Base-by-base conservation (phyloP, 2,329 filamentous ascomycete species). In the Fonsecaea nubica region DNA sequence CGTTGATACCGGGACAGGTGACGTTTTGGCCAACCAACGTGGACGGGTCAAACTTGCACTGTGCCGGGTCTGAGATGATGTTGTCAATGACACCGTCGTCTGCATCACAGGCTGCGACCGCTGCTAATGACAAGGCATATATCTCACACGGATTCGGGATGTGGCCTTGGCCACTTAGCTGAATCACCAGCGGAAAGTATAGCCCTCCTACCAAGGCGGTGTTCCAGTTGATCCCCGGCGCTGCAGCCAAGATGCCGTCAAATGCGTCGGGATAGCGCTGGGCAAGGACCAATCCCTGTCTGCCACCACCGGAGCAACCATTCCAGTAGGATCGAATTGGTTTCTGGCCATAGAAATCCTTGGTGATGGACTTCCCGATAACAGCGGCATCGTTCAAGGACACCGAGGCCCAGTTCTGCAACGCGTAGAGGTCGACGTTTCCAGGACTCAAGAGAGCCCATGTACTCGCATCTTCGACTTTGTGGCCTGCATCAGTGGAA, bases 241-340 rank as follows among this genome's bases (percentile, higher is more conserved):
- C 45, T 18, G n/a, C 15, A 25, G 45, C 45, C 13, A 50, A 50
- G 21, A 50, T 50, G 45, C 45, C 45, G 45, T 50, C 45, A 3
- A 50, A 50, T 21, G 7, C n/a, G 13, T 36, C 53, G 0, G 74
- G 74, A 52, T 73, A 71, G 6, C 65, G 33, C 45, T 54, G 73
- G 53, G 4, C 81, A 8, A 82, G 80, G 59, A 84, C 84, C 48
- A 86, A 76, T 2, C 85, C 87, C 77, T 89, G 85, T 0, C 86
- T 79, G 0, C 87, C 86, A 5, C 87, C 87, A 0, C 85, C 83
- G 0, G 85, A 88, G 72, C 87, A 89, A 5, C 87, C 87, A 1
- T 83, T 73, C 67, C 83, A 88, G 75, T 88, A 89, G 12, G 61
- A 63, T 32, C 60, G 59, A 7, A 10, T n/a, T 8, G 58, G 57